Conservation (phyloP, 495 filamentous ascomycete genomes). For the Talaromyces liani region DNA sequence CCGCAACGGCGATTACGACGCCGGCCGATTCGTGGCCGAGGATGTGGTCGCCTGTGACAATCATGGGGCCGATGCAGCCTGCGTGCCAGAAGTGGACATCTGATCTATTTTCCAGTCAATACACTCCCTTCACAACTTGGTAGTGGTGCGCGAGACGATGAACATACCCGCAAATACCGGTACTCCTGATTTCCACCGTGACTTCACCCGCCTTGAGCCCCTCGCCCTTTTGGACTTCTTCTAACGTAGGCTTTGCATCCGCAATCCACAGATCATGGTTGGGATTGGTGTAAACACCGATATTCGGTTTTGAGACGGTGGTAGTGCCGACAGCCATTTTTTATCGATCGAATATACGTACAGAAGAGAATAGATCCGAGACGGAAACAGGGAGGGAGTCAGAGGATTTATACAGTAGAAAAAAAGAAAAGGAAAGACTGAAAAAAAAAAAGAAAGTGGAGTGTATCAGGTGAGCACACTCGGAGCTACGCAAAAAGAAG, state of each 20-base stretch:
- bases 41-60: slow-evolving; percentile 78
- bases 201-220: slow-evolving; percentile 74
- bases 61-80: slow-evolving; percentile 90
- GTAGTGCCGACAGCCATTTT: slow-evolving; percentile 4
- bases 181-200: slow-evolving; percentile 76
- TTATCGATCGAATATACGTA: background rate
- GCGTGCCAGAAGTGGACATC: slow-evolving; percentile 96
- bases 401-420: background rate
- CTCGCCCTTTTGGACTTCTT: slow-evolving; percentile 63
- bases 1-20: slow-evolving; percentile 70
- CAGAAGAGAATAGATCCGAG: background rate
- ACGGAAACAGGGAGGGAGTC: background rate
- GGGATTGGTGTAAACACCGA: slow-evolving; percentile 92
- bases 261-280: slow-evolving; percentile 86
- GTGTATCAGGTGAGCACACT: background rate
- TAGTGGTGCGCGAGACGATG: background rate
- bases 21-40: slow-evolving; percentile 91
- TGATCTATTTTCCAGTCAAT: slow-evolving; percentile 35
- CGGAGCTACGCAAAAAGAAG: background rate
- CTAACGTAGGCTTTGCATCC: slow-evolving; percentile 64
- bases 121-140: too few species aligned
- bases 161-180: slow-evolving; percentile 83
- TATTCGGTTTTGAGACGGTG: slow-evolving; percentile 64
- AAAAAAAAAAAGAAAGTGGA: slow-evolving; percentile 32
- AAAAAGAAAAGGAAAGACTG: slow-evolving; percentile 19